Percentiles rank a stretch among this genome's conserved stretches.
Conservation (phyloP, 148 eudicot genomes). For the Rhododendron kiyosumense region DNA sequence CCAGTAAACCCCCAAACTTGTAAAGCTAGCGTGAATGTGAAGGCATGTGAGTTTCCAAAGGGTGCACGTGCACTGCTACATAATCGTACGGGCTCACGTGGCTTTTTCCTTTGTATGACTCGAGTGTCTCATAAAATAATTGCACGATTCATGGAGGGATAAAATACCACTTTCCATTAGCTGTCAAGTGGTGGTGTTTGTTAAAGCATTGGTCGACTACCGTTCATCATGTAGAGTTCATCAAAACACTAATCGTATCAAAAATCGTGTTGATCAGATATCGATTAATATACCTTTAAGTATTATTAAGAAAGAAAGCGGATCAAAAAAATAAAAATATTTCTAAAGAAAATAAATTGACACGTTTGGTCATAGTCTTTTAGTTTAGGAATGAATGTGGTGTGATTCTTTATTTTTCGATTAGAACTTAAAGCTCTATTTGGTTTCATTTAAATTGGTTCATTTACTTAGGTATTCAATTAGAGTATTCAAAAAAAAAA, state of each 20-base stretch:
- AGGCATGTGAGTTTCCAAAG: neutral
- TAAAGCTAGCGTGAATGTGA: neutral
- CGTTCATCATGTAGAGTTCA: neutral
- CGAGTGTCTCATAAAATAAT: neutral
- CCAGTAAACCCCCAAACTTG: too few species aligned
- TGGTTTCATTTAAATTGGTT: neutral
- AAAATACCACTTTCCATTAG: neutral
- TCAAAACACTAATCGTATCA: neutral
- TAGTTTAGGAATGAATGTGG: neutral
- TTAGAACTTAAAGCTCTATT: neutral
- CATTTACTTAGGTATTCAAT: neutral
- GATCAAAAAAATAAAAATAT: too few species aligned
- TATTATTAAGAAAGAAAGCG: too few species aligned
- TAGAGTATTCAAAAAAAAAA: too few species aligned
- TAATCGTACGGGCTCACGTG: constrained; percentile 1
- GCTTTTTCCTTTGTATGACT: neutral
- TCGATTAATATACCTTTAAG: too few species aligned
- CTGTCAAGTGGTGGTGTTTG: neutral
- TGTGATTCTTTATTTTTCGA: neutral
- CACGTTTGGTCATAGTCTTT: neutral
- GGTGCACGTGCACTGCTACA: neutral
- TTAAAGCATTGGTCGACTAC: neutral
- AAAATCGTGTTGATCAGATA: neutral
- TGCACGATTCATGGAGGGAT: neutral
- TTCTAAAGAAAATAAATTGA: too few species aligned